phyloP scores from a whole-genome alignment of 768 basidiomycete species.

The Tricholoma saponaceum region DNA sequence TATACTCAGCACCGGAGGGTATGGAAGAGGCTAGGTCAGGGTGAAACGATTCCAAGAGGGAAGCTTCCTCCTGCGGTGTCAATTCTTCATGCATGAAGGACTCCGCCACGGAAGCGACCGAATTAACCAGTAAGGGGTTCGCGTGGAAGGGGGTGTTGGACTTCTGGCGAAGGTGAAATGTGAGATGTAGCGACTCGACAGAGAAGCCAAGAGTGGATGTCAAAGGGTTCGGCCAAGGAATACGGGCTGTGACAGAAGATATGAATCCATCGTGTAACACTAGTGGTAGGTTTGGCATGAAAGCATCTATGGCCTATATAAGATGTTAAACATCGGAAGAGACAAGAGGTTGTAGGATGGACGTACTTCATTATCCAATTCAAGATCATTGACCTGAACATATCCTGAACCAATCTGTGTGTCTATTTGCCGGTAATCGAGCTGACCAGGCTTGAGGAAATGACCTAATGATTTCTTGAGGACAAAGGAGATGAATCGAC shows the following conservation, averaged over 20 bases:
- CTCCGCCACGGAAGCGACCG: constrained; percentile 67
- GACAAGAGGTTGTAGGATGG: constrained; percentile 2
- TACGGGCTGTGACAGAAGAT: constrained; percentile 67
- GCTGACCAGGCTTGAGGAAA: constrained; percentile 84
- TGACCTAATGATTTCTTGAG: constrained; percentile 81
- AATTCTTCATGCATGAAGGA: constrained; percentile 86
- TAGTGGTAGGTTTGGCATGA: constrained; percentile 64
- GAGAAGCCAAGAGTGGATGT: constrained; percentile 70
- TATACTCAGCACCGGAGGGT: constrained; percentile 28
- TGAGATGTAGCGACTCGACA: constrained; percentile 62
- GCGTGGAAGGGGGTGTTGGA: constrained; percentile 13
- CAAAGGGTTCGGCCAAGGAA: constrained; percentile 85
- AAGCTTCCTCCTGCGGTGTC: constrained; percentile 62
- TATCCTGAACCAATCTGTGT: constrained; percentile 91
- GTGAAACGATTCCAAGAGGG: constrained; percentile 67
- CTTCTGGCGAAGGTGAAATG: constrained; percentile 45
- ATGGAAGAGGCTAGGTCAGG: constrained; percentile 30
- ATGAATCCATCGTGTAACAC: constrained; percentile 68
- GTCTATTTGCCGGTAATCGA: constrained; percentile 84
- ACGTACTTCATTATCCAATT: constrained; percentile 72
- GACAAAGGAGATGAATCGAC: constrained; percentile 85
- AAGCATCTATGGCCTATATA: constrained; percentile 71
- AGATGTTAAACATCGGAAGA: constrained; percentile 12
- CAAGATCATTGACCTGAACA: constrained; percentile 80
- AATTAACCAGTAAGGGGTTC: constrained; percentile 57